Conservation (phyloP, 1,284 basidiomycete genomes). For the Irpex rosettiformis region DNA sequence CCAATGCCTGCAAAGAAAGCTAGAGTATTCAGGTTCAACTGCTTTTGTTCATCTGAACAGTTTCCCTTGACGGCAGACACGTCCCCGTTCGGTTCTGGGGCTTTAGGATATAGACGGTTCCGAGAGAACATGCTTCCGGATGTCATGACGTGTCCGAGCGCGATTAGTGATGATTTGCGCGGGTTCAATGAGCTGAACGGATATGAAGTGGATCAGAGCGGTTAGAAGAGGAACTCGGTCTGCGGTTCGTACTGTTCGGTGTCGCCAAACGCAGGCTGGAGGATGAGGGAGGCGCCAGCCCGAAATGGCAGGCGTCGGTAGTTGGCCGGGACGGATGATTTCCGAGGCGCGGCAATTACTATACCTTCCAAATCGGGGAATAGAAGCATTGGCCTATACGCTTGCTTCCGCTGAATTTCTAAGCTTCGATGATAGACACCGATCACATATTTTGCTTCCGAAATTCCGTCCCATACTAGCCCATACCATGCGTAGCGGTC, state of each 20-base stretch:
- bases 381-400: not conserved
- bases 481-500: too few species aligned
- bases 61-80: constrained; percentile 22
- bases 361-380: not conserved
- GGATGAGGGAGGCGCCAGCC: not conserved
- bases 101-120: constrained; percentile 17
- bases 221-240: not conserved
- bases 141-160: not conserved
- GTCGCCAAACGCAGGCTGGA: too few species aligned
- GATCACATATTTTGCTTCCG: not conserved
- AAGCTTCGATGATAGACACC: not conserved
- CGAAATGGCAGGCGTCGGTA: not conserved
- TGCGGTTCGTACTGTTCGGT: not conserved
- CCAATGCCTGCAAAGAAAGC: constrained; percentile 24
- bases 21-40: constrained; percentile 24
- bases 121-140: constrained; percentile 15
- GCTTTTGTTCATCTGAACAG: constrained; percentile 19
- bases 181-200: not conserved
- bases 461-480: not conserved
- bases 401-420: constrained; percentile 1
- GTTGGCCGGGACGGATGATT: not conserved
- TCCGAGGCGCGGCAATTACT: not conserved
- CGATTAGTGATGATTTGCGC: too few species aligned
- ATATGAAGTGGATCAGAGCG: not conserved
- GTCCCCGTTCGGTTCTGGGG: constrained; percentile 25